phyloP scores from a whole-genome alignment of 805 yeast species.

The Metschnikowia santaceciliae region DNA sequence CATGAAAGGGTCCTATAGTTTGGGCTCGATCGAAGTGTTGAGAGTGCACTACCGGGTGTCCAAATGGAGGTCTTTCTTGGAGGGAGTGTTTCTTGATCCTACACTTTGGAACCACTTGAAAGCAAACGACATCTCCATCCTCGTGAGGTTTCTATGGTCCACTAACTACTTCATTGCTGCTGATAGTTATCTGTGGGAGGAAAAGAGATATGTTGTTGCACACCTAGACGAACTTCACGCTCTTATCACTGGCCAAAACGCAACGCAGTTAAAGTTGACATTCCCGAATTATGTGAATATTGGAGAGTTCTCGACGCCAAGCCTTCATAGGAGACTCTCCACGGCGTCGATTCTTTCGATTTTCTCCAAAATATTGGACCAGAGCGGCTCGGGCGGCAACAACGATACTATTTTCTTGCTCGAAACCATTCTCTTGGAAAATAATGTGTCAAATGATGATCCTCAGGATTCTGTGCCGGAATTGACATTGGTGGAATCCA shows the following conservation, averaged over 20 bases:
- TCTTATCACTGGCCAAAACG: conserved; percentile 4
- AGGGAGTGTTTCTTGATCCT: background rate
- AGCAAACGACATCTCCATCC: background rate
- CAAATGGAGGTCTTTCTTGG: conserved; percentile 40
- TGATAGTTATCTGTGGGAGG: conserved; percentile 28
- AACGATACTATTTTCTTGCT: conserved; percentile 38
- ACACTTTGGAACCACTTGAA: background rate
- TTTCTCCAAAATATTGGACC: conserved; percentile 50
- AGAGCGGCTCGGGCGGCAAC: conserved; percentile 24
- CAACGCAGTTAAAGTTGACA: conserved; percentile 25
- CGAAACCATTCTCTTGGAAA: conserved; percentile 43
- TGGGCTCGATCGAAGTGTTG: conserved; percentile 35
- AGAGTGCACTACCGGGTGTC: conserved; percentile 40
- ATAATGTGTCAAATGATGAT: background rate
- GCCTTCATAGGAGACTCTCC: conserved; percentile 59
- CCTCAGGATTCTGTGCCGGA: background rate
- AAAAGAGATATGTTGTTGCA: conserved; percentile 24
- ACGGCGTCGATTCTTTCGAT: conserved; percentile 66
- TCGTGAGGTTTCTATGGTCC: conserved; percentile 30
- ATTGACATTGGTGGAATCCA: conserved; percentile 10
- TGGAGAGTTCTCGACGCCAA: conserved; percentile 48
- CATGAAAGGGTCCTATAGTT: conserved; percentile 25
- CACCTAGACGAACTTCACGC: conserved; percentile 44
- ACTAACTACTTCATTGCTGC: conserved; percentile 17
- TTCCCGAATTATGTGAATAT: conserved; percentile 60